Evolutionary conservation across 176 grass and related monocot genomes (phyloP).

Genomic region (Triticum timopheevii): DNA sequence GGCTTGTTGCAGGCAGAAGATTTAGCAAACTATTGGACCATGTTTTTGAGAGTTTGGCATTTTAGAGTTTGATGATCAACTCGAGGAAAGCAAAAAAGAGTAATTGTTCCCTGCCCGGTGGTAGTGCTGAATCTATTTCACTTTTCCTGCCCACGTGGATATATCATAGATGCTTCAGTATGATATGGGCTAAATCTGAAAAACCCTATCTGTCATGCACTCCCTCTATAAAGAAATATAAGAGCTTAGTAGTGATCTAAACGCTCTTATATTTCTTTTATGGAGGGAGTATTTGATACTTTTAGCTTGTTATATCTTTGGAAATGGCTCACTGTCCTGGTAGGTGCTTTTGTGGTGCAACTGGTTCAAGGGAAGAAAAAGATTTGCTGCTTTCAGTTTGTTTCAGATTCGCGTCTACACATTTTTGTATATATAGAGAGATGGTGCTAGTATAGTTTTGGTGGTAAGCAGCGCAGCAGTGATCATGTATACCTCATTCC

Average conservation of each 20-base stretch:
- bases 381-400: background rate
- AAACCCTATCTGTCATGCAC: too few relatives aligned
- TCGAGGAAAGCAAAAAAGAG: too few relatives aligned
- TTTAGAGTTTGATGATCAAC: slow-evolving; percentile 9
- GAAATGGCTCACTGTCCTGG: background rate
- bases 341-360: background rate
- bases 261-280: too few relatives aligned
- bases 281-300: background rate
- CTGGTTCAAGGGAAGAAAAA: background rate
- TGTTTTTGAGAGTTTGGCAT: background rate
- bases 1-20: background rate
- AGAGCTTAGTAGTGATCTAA: too few relatives aligned
- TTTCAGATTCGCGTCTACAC: background rate
- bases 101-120: too few relatives aligned
- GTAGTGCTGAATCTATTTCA: too few relatives aligned
- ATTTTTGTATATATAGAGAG: background rate
- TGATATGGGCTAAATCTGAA: background rate
- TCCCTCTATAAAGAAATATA: too few relatives aligned
- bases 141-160: background rate
- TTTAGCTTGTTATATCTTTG: slow-evolving; percentile 2
- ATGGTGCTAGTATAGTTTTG: background rate
- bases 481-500: too few relatives aligned
- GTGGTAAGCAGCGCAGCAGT: too few relatives aligned
- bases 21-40: background rate
- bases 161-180: background rate